These are phyloP conservation scores for Geosmithia morbida DNA, from an alignment of 2,329 filamentous ascomycete species.

Conservation along the genomic window DNA sequence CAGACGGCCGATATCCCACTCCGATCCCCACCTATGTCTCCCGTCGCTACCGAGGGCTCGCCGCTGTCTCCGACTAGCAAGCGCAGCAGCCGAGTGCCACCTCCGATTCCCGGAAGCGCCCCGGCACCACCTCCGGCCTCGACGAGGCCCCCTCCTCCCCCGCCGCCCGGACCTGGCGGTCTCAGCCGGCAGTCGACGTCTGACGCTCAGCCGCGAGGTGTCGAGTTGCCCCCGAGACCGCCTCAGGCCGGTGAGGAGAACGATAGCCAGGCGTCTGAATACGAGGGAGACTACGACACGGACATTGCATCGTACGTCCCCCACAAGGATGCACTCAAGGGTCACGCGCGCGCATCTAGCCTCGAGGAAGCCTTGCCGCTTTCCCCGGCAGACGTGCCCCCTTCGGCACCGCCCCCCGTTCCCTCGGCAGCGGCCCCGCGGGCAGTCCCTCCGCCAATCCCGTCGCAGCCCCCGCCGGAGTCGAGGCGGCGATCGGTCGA, in stretches of 20 bases:
- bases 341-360: slow-evolving; percentile 65
- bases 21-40: slow-evolving; percentile 26
- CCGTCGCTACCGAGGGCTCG: slow-evolving; percentile 13
- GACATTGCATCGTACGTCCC: slow-evolving; percentile 91
- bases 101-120: slow-evolving; percentile 44
- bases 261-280: slow-evolving; percentile 75
- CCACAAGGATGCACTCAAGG: slow-evolving; percentile 83
- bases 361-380: slow-evolving; percentile 54
- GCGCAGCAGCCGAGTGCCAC: slow-evolving; percentile 41
- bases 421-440: slow-evolving; percentile 39
- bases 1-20: slow-evolving; percentile 1
- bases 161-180: slow-evolving; percentile 34
- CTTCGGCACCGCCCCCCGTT: slow-evolving; percentile 38
- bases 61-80: slow-evolving; percentile 20
- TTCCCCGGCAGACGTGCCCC: slow-evolving; percentile 34
- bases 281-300: slow-evolving; percentile 95
- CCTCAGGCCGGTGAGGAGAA: slow-evolving; percentile 43
- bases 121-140: slow-evolving; percentile 32
- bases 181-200: slow-evolving; percentile 44
- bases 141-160: slow-evolving; percentile 51
- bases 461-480: slow-evolving; percentile 40
- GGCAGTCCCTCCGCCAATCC: slow-evolving; percentile 49
- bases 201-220: slow-evolving; percentile 24
- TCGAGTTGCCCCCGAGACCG: slow-evolving; percentile 26
- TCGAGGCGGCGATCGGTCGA: slow-evolving; percentile 52